A percentile compares a stretch with the other conserved stretches of the same genome.
Conservation (phyloP, 2,329 filamentous ascomycete genomes). For the Fusarium penzigii region DNA sequence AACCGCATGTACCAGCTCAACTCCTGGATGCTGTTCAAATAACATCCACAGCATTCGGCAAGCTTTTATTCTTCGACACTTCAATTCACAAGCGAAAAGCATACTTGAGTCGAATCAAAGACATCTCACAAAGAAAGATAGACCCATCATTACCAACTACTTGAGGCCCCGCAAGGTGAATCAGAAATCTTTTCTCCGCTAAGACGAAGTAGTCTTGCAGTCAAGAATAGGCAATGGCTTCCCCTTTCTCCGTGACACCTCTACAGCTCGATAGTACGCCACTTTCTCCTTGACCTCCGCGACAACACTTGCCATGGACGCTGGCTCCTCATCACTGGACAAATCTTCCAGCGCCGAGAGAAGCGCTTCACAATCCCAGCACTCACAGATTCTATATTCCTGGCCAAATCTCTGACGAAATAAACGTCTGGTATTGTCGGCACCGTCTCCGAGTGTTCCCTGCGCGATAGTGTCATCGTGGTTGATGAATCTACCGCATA, state of each 20-base stretch:
- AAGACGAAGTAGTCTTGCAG: background rate
- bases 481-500: constrained; percentile 33
- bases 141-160: background rate
- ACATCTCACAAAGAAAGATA: background rate
- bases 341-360: constrained; percentile 23
- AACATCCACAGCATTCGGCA: constrained; percentile 2
- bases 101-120: constrained; percentile 19
- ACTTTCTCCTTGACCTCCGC: constrained; percentile 10
- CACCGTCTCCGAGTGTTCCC: constrained; percentile 26
- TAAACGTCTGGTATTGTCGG: constrained; percentile 30
- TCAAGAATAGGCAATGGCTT: background rate
- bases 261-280: constrained; percentile 16
- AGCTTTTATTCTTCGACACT: constrained; percentile 22
- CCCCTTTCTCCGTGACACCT: constrained; percentile 9
- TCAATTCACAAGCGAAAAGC: constrained; percentile 20
- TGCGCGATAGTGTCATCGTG: constrained; percentile 41
- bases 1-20: background rate
- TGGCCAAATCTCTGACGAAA: constrained; percentile 35
- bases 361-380: constrained; percentile 41
- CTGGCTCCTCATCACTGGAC: background rate
- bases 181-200: too few species aligned
- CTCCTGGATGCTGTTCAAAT: constrained; percentile 2
- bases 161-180: background rate
- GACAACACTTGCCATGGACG: constrained; percentile 11
- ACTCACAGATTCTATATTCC: constrained; percentile 38